phyloP scores from a whole-genome alignment of 345 rosid genomes.

The Aquilaria sinensis region DNA sequence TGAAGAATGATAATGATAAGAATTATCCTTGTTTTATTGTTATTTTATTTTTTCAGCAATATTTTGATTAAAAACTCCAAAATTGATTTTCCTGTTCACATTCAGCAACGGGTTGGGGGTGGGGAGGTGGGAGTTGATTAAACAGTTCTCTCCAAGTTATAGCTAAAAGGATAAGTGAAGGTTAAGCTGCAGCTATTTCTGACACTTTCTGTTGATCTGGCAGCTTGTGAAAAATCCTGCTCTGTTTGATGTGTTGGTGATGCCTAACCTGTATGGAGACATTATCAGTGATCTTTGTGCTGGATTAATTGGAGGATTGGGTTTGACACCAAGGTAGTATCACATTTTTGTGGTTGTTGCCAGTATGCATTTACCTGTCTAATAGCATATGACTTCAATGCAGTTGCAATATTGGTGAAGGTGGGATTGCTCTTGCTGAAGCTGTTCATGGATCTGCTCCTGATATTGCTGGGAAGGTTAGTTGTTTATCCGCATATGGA shows the following conservation, averaged over 20 bases:
- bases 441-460: slow-evolving; percentile 99
- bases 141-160: no score
- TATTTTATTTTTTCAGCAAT: no score
- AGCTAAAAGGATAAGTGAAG: not conserved
- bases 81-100: no score
- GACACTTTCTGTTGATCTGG: slow-evolving; percentile 13
- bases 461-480: slow-evolving; percentile 92
- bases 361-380: slow-evolving; percentile 6
- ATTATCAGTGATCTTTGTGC: slow-evolving; percentile 94
- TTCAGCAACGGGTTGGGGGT: no score
- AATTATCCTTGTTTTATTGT: no score
- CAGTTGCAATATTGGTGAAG: slow-evolving; percentile 91
- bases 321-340: slow-evolving; percentile 81
- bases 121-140: no score
- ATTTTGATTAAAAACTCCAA: no score
- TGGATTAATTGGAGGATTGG: slow-evolving; percentile 86
- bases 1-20: not conserved
- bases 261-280: slow-evolving; percentile 97
- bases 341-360: not conserved
- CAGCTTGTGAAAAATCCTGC: slow-evolving; percentile 98
- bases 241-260: slow-evolving; percentile 84
- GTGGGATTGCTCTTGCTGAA: slow-evolving; percentile 93
- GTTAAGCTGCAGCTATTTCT: not conserved
- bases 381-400: slow-evolving; percentile 10
- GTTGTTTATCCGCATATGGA: slow-evolving; percentile 12